Evolutionary conservation across 2,329 filamentous ascomycete species (phyloP).

Genomic region (Fusarium gaditjirri): DNA sequence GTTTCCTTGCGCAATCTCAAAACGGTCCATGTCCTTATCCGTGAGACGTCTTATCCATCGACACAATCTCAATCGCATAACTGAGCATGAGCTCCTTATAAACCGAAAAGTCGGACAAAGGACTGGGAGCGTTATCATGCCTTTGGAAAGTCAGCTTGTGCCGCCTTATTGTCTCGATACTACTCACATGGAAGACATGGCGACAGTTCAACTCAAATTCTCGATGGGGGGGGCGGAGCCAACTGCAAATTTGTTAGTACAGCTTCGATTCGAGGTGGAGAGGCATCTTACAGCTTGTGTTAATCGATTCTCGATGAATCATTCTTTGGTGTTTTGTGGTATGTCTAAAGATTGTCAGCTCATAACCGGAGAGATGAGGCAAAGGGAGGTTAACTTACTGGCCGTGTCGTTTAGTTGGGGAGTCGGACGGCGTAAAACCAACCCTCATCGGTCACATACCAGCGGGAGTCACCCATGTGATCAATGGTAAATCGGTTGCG

Average conservation of each 20-base stretch:
- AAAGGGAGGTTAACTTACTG: constrained; percentile 13
- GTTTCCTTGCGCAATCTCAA: background rate
- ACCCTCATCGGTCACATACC: constrained; percentile 68
- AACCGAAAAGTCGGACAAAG: background rate
- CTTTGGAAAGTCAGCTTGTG: background rate
- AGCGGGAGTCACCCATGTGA: constrained; percentile 64
- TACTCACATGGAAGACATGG: constrained; percentile 15
- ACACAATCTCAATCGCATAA: background rate
- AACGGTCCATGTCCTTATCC: background rate
- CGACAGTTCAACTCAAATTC: background rate
- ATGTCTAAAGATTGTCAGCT: constrained; percentile 21
- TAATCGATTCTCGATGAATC: background rate
- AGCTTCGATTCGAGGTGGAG: background rate
- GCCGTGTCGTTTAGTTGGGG: constrained; percentile 47
- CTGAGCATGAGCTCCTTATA: background rate
- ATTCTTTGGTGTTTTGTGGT: constrained; percentile 8
- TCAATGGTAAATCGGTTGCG: constrained; percentile 70
- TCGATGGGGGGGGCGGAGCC: background rate
- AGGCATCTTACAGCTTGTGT: constrained; percentile 3
- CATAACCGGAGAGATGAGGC: background rate
- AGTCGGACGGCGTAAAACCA: constrained; percentile 71
- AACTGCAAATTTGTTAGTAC: constrained; percentile 8
- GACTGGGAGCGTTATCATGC: too few species aligned
- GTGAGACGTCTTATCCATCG: background rate
- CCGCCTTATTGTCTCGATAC: background rate